Evolutionary conservation across 768 basidiomycete species (phyloP).

Genomic region (Solioccasus polychromus): DNA sequence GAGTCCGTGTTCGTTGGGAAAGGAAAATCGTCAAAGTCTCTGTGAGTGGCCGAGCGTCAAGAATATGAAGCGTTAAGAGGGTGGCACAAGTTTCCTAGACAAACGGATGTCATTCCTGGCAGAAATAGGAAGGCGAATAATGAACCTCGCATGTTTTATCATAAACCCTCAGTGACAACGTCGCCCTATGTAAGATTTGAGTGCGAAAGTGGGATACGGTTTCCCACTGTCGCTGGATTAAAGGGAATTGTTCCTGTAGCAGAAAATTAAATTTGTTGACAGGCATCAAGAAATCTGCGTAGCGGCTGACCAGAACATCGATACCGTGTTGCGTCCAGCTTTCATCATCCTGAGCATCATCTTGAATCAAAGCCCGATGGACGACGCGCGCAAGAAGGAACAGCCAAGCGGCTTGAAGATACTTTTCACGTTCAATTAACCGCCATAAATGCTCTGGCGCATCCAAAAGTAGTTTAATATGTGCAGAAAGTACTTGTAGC

Average conservation of each 20-base stretch:
- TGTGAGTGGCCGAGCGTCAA: slow-evolving; percentile 77
- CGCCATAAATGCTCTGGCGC: slow-evolving; percentile 92
- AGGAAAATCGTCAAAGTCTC: slow-evolving; percentile 74
- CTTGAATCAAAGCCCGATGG: slow-evolving; percentile 65
- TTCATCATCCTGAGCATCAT: slow-evolving; percentile 63
- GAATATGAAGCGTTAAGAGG: slow-evolving; percentile 79
- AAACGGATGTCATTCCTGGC: background rate
- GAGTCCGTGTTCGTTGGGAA: slow-evolving; percentile 61
- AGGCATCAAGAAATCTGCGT: background rate
- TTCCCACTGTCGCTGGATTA: slow-evolving; percentile 94
- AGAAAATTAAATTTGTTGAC: background rate
- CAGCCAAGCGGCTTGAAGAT: slow-evolving; percentile 82
- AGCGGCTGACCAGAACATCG: slow-evolving; percentile 51
- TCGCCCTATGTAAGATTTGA: slow-evolving; percentile 89
- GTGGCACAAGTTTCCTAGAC: slow-evolving; percentile 70
- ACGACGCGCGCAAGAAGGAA: slow-evolving; percentile 85
- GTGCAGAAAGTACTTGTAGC: slow-evolving; percentile 76
- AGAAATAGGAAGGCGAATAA: background rate
- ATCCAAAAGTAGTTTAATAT: slow-evolving; percentile 88
- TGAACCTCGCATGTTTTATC: slow-evolving; percentile 52
- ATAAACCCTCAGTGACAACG: slow-evolving; percentile 67
- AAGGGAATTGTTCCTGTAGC: slow-evolving; percentile 75
- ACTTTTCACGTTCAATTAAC: slow-evolving; percentile 75
- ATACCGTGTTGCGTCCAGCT: slow-evolving; percentile 59
- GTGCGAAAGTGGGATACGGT: slow-evolving; percentile 79